A percentile compares a stretch with the other conserved stretches of the same genome.
Evolutionary conservation across 371 early-diverging fungal species (phyloP).

Genomic region (Chytridium lagenaria): DNA sequence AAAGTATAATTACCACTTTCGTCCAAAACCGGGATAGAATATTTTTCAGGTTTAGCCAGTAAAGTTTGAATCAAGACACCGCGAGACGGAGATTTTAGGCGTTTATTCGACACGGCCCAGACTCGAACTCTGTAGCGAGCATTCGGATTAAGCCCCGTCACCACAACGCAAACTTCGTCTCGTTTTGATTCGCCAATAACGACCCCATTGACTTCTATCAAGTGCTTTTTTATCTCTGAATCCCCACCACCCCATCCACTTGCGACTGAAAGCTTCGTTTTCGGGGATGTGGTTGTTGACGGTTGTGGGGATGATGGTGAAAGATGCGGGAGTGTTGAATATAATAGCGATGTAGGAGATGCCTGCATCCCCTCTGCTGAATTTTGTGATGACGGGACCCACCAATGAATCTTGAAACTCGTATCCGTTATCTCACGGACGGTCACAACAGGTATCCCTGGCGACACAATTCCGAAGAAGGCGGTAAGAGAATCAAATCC

Average conservation of each 20-base stretch:
- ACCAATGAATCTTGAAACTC: conserved; percentile 52
- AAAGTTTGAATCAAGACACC: conserved; percentile 50
- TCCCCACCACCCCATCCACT: not conserved
- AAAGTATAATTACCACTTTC: too few relatives aligned
- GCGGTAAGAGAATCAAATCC: conserved; percentile 48
- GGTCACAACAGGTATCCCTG: conserved; percentile 50
- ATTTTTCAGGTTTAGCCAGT: conserved; percentile 15
- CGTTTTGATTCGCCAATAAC: conserved; percentile 54
- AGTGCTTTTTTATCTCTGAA: conserved; percentile 41
- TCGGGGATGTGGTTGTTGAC: too few relatives aligned
- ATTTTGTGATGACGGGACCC: not conserved
- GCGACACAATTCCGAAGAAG: conserved; percentile 54
- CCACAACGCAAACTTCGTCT: conserved; percentile 55
- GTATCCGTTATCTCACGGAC: conserved; percentile 55
- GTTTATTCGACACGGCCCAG: conserved; percentile 57
- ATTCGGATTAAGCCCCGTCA: conserved; percentile 53
- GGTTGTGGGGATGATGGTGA: too few relatives aligned
- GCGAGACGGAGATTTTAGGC: conserved; percentile 53
- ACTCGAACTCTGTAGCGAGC: conserved; percentile 55
- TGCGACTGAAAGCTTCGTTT: not conserved
- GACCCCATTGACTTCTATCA: conserved; percentile 59
- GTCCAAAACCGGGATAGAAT: too few relatives aligned
- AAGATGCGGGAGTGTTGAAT: too few relatives aligned
- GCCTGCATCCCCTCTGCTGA: not conserved
- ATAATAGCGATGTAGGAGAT: too few relatives aligned